Evolutionary conservation across 805 yeast species (phyloP).

Genomic region (Monosporozyma solicola): DNA sequence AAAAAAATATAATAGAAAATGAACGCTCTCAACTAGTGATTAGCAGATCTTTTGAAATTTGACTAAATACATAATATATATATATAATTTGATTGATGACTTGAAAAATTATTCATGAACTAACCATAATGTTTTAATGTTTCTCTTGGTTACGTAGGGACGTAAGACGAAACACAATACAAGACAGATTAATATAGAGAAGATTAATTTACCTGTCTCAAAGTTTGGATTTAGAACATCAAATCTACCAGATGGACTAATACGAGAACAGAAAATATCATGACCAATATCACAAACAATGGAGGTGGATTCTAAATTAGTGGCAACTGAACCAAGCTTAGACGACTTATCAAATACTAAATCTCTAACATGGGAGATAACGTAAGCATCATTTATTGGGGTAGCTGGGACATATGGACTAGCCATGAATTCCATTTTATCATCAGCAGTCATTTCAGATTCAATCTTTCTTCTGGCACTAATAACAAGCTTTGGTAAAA

Average conservation of each 20-base stretch:
- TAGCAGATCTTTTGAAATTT: not conserved
- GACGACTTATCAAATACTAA: constrained; percentile 28
- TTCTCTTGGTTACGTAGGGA: constrained; percentile 50
- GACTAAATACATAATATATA: not conserved
- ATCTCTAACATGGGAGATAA: constrained; percentile 44
- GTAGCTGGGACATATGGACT: constrained; percentile 60
- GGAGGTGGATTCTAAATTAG: constrained; percentile 75
- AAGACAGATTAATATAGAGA: constrained; percentile 48
- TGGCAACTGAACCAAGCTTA: constrained; percentile 40
- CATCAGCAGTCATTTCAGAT: constrained; percentile 41
- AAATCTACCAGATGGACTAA: constrained; percentile 76
- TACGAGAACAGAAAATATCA: constrained; percentile 70
- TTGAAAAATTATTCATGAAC: constrained; percentile 13
- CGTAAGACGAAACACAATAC: constrained; percentile 39
- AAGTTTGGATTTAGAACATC: constrained; percentile 65
- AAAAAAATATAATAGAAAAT: not conserved
- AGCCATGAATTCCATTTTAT: constrained; percentile 50
- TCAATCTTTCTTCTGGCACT: constrained; percentile 63
- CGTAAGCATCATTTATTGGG: constrained; percentile 38
- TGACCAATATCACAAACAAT: constrained; percentile 55
- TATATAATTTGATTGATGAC: not conserved
- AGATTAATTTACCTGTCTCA: constrained; percentile 52
- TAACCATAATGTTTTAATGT: constrained; percentile 47
- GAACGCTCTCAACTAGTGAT: not conserved
- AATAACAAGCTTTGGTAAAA: constrained; percentile 60